Evolutionary conservation across 495 filamentous ascomycete genomes (phyloP).

Genomic region (Penicillium goetzii): DNA sequence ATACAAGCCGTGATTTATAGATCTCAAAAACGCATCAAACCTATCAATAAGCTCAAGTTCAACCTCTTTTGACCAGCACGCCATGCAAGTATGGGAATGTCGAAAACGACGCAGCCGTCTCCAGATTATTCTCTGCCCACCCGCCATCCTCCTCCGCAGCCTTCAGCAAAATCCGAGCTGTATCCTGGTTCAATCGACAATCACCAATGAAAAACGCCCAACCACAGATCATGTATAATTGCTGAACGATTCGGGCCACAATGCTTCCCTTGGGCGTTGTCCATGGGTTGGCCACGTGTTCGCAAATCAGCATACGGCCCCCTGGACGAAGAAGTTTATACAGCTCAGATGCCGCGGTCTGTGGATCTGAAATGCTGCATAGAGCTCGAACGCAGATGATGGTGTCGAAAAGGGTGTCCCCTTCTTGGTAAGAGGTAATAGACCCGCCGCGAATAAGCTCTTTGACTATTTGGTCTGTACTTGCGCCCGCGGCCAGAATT

Average conservation of each 20-base stretch:
- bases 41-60: neutral
- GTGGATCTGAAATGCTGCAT: slow-evolving; percentile 1
- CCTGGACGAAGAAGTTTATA: slow-evolving; percentile 2
- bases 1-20: neutral
- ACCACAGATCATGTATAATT: slow-evolving; percentile 1
- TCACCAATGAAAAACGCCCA: slow-evolving; percentile 9
- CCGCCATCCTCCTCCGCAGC: neutral
- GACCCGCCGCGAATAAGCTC: slow-evolving; percentile 1
- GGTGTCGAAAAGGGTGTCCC: neutral
- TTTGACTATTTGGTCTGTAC: neutral
- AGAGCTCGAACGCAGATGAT: slow-evolving; percentile 6
- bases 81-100: slow-evolving; percentile 6
- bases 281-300: slow-evolving; percentile 4
- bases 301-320: slow-evolving; percentile 1
- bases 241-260: slow-evolving; percentile 5
- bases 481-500: neutral
- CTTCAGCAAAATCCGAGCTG: neutral
- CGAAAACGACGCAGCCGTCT: neutral
- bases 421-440: neutral
- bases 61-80: neutral
- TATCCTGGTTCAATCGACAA: slow-evolving; percentile 8
- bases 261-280: neutral
- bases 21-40: too few relatives aligned
- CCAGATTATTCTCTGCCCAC: neutral
- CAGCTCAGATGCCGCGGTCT: neutral